Evolutionary conservation across 2,329 filamentous ascomycete genomes (phyloP).

Genomic region (Beauveria scarabaeidicola): DNA sequence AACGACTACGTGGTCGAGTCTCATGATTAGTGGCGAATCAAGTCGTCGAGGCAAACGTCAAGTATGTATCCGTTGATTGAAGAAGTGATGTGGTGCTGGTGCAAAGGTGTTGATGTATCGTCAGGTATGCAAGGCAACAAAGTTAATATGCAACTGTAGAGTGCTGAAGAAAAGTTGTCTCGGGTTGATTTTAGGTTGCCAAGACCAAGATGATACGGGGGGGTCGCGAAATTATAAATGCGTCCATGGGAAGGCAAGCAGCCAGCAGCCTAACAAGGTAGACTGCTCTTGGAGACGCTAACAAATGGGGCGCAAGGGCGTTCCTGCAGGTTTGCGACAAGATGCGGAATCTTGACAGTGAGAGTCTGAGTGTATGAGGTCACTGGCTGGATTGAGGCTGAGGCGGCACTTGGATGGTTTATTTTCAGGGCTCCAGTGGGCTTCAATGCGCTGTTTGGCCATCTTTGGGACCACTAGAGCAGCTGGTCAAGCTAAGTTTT

Average conservation of each 20-base stretch:
- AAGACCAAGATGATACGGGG: background rate
- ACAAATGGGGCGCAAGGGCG: background rate
- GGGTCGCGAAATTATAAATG: conserved; percentile 5
- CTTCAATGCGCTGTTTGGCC: no score
- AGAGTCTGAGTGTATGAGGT: no score
- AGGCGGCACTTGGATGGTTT: background rate
- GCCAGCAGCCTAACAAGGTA: background rate
- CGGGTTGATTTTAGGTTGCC: background rate
- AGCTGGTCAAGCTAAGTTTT: background rate
- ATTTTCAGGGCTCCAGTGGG: background rate
- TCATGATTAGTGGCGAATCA: conserved; percentile 22
- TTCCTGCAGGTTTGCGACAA: background rate
- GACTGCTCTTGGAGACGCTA: background rate
- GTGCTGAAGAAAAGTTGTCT: background rate
- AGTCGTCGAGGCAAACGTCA: background rate
- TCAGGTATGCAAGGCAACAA: background rate
- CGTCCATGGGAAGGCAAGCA: background rate
- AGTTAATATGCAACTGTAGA: background rate
- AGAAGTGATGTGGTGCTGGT: background rate
- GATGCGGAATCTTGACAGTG: no score
- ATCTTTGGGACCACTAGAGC: background rate
- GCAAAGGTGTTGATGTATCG: background rate
- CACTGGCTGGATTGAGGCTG: no score
- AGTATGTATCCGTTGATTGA: background rate
- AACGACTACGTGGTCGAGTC: conserved; percentile 22